Evolutionary conservation across 768 basidiomycete species (phyloP).

Genomic region (Fistulinella prunicolor): DNA sequence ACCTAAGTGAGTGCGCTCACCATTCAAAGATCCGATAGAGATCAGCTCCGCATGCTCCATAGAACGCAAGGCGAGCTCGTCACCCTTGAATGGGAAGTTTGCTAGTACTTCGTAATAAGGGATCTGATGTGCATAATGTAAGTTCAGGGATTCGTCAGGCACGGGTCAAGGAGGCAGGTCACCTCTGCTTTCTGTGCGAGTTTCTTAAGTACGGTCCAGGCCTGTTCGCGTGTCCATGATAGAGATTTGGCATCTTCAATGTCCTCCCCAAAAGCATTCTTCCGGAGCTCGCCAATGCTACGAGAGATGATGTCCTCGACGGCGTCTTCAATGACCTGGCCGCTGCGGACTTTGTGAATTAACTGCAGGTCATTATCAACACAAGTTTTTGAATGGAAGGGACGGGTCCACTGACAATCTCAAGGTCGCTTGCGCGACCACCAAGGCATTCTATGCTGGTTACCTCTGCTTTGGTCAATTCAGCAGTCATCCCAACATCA

Average conservation of each 20-base stretch:
- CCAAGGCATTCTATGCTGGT: slow-evolving; percentile 72
- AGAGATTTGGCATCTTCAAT: slow-evolving; percentile 79
- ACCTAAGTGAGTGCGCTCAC: slow-evolving; percentile 33
- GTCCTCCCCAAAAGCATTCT: slow-evolving; percentile 93
- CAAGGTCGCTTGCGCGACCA: slow-evolving; percentile 87
- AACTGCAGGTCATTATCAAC: slow-evolving; percentile 43
- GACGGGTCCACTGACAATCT: slow-evolving; percentile 53
- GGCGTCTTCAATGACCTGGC: slow-evolving; percentile 69
- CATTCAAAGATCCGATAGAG: slow-evolving; percentile 70
- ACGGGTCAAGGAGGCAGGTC: slow-evolving; percentile 28
- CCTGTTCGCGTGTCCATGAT: slow-evolving; percentile 85
- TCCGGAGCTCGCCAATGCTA: slow-evolving; percentile 78
- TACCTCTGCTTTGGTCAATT: slow-evolving; percentile 55
- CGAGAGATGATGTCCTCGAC: slow-evolving; percentile 87
- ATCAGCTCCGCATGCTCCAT: slow-evolving; percentile 93
- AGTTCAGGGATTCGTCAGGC: slow-evolving; percentile 12
- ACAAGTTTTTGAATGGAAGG: neutral
- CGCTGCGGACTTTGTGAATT: slow-evolving; percentile 79
- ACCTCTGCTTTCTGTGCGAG: slow-evolving; percentile 67
- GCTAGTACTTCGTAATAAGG: slow-evolving; percentile 80
- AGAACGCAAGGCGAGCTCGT: slow-evolving; percentile 71
- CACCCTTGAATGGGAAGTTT: slow-evolving; percentile 90
- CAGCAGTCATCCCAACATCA: slow-evolving; percentile 50
- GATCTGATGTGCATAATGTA: slow-evolving; percentile 41
- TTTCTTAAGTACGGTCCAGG: slow-evolving; percentile 75